Base-by-base conservation (phyloP, 1,139 yeast genomes). In the Arxiozyma slooffiae region DNA sequence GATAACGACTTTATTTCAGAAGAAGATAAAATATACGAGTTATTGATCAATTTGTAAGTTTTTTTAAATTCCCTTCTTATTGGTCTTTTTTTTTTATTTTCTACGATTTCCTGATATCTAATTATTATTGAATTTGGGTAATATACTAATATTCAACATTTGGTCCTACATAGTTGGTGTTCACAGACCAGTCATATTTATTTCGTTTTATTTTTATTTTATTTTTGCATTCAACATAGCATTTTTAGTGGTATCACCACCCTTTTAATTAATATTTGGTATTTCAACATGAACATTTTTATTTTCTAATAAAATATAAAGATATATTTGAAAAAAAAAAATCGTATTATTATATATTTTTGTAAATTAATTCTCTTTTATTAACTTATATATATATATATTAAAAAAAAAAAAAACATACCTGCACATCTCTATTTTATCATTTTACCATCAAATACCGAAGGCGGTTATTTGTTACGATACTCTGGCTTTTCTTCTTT, bases 1-100 rank as follows among this genome's bases (percentile, higher is more conserved):
- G 94, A 90, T 71, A 92, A 92, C 66, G 90, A 90, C 64, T 92
- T 64, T 55, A 71, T 83, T 56, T 59, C 65, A 21, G 52, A 57
- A 4, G 63, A 62, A 24, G 63, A 65, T 51, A 54, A 54, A 68
- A 76, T 62, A 71, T 75, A 59, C 71, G 71, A 58, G 16, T 53
- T 63, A 41, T 53, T 66, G 44, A 53, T 43, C 36, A 48, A 34
- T 4, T 44, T 56, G 30, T 56, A 36, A 51, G n/a, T n/a, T n/a
- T 36, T 21, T 17, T 3, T 3, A 23, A n/a, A 14, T 18, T 36
- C 3, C 17, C 17, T 3, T 20, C 8, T 30, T 11, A 4, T 7
- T 20, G 18, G 11, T 17, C 22, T n/a, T n/a, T 23, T 42, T 18
- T 7, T 20, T 26, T 17, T 8, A 16, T 23, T 36, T 38, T 34